phyloP scores from a whole-genome alignment of 78 protist species.

The Protostelium mycophagum region DNA sequence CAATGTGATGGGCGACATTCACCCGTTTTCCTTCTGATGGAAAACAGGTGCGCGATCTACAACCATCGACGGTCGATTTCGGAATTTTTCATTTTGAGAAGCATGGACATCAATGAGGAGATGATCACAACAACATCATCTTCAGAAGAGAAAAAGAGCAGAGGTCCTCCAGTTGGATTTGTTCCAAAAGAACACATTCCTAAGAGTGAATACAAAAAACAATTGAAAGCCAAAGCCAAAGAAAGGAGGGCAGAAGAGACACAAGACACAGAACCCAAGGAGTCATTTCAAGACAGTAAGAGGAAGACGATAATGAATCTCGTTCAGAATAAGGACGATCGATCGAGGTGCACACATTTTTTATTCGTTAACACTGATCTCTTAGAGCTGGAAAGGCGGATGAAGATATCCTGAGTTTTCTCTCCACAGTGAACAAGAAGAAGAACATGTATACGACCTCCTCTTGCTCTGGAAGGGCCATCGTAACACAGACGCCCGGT shows the following conservation, averaged over 20 bases:
- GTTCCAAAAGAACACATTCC: not conserved
- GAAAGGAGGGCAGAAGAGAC: not conserved
- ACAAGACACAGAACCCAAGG: not conserved
- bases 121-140: too few relatives aligned
- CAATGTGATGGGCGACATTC: too few relatives aligned
- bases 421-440: not conserved
- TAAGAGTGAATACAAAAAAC: not conserved
- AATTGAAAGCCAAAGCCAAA: not conserved
- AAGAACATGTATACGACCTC: not conserved
- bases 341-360: not conserved
- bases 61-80: too few relatives aligned
- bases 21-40: too few relatives aligned
- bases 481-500: not conserved
- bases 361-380: too few relatives aligned
- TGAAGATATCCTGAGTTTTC: not conserved
- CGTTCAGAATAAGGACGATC: not conserved
- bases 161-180: not conserved
- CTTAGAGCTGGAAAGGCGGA: not conserved
- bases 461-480: not conserved
- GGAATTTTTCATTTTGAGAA: too few relatives aligned
- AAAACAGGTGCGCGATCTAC: too few relatives aligned
- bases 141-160: too few relatives aligned
- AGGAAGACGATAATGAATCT: not conserved
- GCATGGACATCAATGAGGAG: too few relatives aligned
- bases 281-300: not conserved